These are phyloP conservation scores for Acanthamoeba healyi DNA, from an alignment of 208 protist genomes.

Conservation along the genomic window DNA sequence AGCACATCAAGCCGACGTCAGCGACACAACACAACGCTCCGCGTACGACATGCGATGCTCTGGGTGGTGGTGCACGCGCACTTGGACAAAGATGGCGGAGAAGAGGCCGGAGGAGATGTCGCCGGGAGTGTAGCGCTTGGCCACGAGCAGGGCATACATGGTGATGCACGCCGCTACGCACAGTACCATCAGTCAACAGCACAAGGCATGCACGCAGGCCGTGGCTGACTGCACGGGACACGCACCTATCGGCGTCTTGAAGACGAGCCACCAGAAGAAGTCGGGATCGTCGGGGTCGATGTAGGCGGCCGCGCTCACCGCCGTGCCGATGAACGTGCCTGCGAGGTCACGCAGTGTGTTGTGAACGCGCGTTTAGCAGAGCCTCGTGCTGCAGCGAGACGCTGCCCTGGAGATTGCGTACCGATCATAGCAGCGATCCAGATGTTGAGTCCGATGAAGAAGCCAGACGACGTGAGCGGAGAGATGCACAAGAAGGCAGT, in stretches of 20 bases:
- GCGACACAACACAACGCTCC: too few species aligned
- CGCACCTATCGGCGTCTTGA: conserved; percentile 1
- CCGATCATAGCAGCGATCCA: conserved; percentile 7
- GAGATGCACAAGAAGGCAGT: conserved; percentile 35
- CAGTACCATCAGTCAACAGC: background rate
- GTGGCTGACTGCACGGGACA: background rate
- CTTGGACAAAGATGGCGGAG: conserved; percentile 5
- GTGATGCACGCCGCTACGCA: conserved; percentile 32
- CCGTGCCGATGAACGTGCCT: conserved; percentile 21
- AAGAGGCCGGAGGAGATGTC: conserved; percentile 13
- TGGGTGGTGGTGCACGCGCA: too few species aligned
- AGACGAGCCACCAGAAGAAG: conserved; percentile 51
- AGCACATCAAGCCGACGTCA: background rate
- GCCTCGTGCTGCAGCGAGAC: too few species aligned
- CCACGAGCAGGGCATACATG: conserved; percentile 9
- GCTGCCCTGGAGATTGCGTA: background rate
- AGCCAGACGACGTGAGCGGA: conserved; percentile 19
- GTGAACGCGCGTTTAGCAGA: too few species aligned
- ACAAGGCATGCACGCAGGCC: too few species aligned
- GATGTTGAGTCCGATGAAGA: conserved; percentile 39
- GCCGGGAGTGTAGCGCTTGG: conserved; percentile 1
- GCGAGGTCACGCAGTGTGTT: too few species aligned
- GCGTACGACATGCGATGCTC: too few species aligned
- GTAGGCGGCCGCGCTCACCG: background rate
- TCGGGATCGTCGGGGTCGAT: background rate